These are phyloP conservation scores for Bothriochloa decipiens DNA, from an alignment of 176 grass and related monocot species.

Conservation along the genomic window DNA sequence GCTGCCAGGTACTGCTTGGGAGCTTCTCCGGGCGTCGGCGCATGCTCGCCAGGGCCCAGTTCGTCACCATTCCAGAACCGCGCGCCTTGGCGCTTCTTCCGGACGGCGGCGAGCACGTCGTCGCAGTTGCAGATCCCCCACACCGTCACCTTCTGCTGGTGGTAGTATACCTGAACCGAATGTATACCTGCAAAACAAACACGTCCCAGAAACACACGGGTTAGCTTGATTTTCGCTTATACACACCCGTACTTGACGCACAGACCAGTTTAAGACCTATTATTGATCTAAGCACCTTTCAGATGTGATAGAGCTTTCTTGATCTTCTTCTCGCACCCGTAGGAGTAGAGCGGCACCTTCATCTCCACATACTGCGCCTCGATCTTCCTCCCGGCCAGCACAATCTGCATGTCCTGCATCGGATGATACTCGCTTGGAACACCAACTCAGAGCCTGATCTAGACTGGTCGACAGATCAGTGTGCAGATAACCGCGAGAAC, in stretches of 20 bases:
- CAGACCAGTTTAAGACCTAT: not conserved
- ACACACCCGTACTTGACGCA: not conserved
- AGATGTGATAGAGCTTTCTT: slow-evolving; percentile 75
- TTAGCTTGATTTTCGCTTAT: not conserved
- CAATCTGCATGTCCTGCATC: slow-evolving; percentile 84
- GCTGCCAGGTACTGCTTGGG: slow-evolving; percentile 52
- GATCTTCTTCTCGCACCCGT: slow-evolving; percentile 93
- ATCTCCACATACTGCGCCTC: slow-evolving; percentile 73
- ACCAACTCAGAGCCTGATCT: slow-evolving; percentile 15
- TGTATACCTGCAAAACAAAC: slow-evolving; percentile 70
- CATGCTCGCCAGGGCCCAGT: slow-evolving; percentile 3
- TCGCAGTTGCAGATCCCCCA: slow-evolving; percentile 88
- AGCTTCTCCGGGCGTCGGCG: slow-evolving; percentile 10
- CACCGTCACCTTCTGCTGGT: slow-evolving; percentile 84
- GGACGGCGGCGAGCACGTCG: slow-evolving; percentile 75
- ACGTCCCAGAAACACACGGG: not conserved
- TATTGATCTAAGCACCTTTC: slow-evolving; percentile 50
- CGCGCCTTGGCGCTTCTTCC: slow-evolving; percentile 73
- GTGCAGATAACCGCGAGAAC: slow-evolving; percentile 6
- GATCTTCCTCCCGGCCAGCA: slow-evolving; percentile 65
- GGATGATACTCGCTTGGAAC: not conserved
- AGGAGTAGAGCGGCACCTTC: slow-evolving; percentile 95
- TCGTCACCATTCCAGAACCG: slow-evolving; percentile 57
- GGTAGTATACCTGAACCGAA: slow-evolving; percentile 77
- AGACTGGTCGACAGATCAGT: not conserved